Base-by-base conservation (phyloP, 1,284 basidiomycete species). In the Prillingera fragicola region DNA sequence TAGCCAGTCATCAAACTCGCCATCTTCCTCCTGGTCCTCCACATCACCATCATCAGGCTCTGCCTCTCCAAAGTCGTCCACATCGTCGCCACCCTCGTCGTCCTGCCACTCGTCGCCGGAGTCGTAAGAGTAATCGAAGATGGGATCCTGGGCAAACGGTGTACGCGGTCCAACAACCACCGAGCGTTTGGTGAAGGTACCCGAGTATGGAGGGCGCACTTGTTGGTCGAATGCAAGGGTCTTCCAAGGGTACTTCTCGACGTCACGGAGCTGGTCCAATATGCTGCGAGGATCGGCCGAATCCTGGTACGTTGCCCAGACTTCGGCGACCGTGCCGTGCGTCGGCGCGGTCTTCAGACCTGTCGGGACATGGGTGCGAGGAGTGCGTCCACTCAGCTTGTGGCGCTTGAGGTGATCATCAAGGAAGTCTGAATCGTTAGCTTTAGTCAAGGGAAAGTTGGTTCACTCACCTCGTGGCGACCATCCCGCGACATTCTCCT, bases 81-180 rank as follows among this genome's bases (percentile, higher is more conserved):
- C 67, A 25, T 70, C 69, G 3, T 54, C 52, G 4, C 64, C 65
- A 0, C 62, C 63, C 38, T 69, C 65, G 26, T 71, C 69, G 13
- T 70, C 69, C 38, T 65, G 52, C 70, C 70, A 72, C n/a, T 72
- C 70, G 38, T 69, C 64, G 2, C 62, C 65, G 5, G 68, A 70
- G 38, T 72, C 70, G 38, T 69, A 65, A 1, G 67, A 65, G 43
- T 72, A 72, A 43, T 72, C 70, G 29, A 72, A 59, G 17, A 60
- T 53, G 1, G 68, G 67, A 43, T 72, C 70, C 22, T 67, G 65
- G 0, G 61, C 65, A 26, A 72, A 67, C 2, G 69, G 69, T 4
- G 67, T 69, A 8, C 70, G 58, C 9, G 70, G 65, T 19, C 70
- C 70, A 15, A 72, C 69, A 1, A 63, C 59, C 3, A 64, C 46